These are phyloP conservation scores for Taphrina wiesneri DNA, from an alignment of 1,139 yeast genomes.

Conservation along the genomic window DNA sequence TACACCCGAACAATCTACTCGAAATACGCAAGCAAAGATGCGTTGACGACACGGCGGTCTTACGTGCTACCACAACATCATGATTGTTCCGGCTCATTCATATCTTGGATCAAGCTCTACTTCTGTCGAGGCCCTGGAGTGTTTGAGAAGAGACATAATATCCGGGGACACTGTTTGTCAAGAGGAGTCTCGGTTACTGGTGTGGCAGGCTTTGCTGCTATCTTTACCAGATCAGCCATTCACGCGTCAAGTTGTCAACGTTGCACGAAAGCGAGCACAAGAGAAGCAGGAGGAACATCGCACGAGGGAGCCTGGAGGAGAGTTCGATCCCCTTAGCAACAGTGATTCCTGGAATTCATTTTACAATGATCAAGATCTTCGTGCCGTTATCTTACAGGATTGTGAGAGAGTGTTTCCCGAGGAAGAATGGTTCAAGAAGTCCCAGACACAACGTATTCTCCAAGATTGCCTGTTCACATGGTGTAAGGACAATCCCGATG, in stretches of 20 bases:
- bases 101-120: slow-evolving; percentile 7
- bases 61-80: not conserved
- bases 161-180: slow-evolving; percentile 18
- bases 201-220: slow-evolving; percentile 28
- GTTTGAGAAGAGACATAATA: slow-evolving; percentile 18
- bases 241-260: not conserved
- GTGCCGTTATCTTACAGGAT: slow-evolving; percentile 48
- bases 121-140: slow-evolving; percentile 20
- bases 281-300: not conserved
- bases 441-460: slow-evolving; percentile 46
- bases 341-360: slow-evolving; percentile 37
- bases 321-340: slow-evolving; percentile 23
- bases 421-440: slow-evolving; percentile 51
- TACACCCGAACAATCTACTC: no score
- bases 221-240: not conserved
- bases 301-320: not conserved
- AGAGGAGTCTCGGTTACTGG: slow-evolving; percentile 1
- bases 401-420: slow-evolving; percentile 65
- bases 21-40: not conserved
- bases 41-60: not conserved
- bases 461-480: slow-evolving; percentile 56
- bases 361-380: slow-evolving; percentile 42
- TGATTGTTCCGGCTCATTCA: slow-evolving; percentile 27
- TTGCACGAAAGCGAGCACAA: not conserved
- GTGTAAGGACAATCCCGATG: slow-evolving; percentile 53